Evolutionary conservation across 2,329 filamentous ascomycete species (phyloP), one percentile per base, ranked within the genome.

Genomic region (Alternaria infectoria): DNA sequence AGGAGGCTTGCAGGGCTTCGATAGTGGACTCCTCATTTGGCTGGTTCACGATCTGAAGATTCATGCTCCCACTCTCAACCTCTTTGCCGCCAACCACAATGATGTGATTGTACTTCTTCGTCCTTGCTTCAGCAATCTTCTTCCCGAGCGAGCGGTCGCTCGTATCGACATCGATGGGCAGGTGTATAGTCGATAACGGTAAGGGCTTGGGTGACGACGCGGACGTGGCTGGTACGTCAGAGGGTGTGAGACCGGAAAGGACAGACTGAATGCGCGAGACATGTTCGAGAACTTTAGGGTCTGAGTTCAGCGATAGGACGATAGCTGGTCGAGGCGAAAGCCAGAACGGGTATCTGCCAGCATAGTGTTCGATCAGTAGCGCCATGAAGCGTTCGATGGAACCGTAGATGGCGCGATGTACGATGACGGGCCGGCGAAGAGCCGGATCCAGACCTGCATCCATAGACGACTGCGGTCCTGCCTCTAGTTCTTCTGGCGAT

Each of bases 321-420:
- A 91, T 88, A 45, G 88, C 90, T 74, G 96, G 93, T 6, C 89
- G 87, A 1, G 93, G 93, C 59, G 91, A 94, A 10, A 97, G 84
- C 93, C 93, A 97, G 77, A 97, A 95, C 4, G 93, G 93, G 88
- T 92, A 96, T 65, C 66, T 76, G 15, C 92, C 92, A 60, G 90
- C 86, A 71, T 94, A 93, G 69, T 92, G 90, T 79, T 97, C 93
- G 59, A 96, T 94, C 44, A 97, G 81, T 13, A 97, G 84, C 4
- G 93, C 93, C 86, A 97, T 90, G 65, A 97, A 88, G 49, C 93
- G 87, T 80, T 97, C 93, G 6, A 96, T 86, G 0, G 92, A 96
- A 15, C 93, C 93, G 55, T 96, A 86, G 36, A 97, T 91, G 13
- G 93, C 93, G 54, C 93, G 88, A 77, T 97, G 93, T 55, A 97